phyloP scores from a whole-genome alignment of 1,284 basidiomycete genomes.

The Chalciporus piperatoides region DNA sequence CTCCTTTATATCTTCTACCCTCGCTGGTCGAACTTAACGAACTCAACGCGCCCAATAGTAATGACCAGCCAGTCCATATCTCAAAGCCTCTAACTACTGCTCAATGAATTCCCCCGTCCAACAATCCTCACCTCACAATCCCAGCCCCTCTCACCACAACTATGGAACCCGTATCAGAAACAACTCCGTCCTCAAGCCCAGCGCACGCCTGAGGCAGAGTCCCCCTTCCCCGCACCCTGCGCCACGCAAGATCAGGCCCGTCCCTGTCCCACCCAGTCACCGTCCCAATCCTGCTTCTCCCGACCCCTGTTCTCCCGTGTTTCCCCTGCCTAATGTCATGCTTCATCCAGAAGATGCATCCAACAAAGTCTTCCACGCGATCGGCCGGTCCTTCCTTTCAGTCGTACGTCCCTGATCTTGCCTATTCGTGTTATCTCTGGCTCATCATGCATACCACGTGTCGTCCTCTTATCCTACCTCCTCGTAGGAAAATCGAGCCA shows the following conservation, averaged over 20 bases:
- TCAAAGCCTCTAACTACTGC: constrained; percentile 16
- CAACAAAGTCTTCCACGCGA: constrained; percentile 66
- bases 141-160: constrained; percentile 23
- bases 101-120: constrained; percentile 35
- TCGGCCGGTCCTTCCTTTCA: constrained; percentile 66
- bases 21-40: constrained; percentile 42
- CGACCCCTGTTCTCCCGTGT: constrained; percentile 31
- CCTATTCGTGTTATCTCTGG: constrained; percentile 9
- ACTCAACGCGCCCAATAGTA: constrained; percentile 13
- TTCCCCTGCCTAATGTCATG: constrained; percentile 58
- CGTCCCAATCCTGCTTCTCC: constrained; percentile 12
- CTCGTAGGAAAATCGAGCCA: constrained; percentile 66
- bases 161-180: constrained; percentile 58
- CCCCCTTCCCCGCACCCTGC: constrained; percentile 29
- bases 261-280: constrained; percentile 22
- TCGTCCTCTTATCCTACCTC: constrained; percentile 1
- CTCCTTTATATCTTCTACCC: constrained; percentile 20
- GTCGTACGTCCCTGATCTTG: constrained; percentile 48
- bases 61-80: constrained; percentile 23
- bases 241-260: constrained; percentile 39
- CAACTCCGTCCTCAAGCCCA: constrained; percentile 49
- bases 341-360: constrained; percentile 68
- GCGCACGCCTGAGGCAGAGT: constrained; percentile 45
- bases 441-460: constrained; percentile 17
- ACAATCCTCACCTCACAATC: constrained; percentile 15